Percentiles rank a stretch among this genome's conserved stretches.
Evolutionary conservation across 306 rosid species (phyloP).

Genomic region (Bauhinia variegata): DNA sequence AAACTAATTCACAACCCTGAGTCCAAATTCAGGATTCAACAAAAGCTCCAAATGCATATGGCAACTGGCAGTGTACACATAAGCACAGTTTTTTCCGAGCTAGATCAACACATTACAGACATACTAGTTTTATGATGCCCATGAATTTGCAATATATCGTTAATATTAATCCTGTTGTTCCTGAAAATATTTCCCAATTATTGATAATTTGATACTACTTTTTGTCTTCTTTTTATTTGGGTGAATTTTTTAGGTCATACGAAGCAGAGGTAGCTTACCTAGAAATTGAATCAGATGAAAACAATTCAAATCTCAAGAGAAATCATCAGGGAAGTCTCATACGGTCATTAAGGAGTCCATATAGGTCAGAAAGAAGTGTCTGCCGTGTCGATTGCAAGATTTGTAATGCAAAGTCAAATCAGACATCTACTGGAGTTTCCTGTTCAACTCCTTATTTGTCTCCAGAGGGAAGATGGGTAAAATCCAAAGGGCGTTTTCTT

Average conservation of each 20-base stretch:
- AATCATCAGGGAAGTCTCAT: slow-evolving; percentile 34
- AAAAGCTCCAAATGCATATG: too few relatives aligned
- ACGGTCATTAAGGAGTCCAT: slow-evolving; percentile 38
- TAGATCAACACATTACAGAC: too few relatives aligned
- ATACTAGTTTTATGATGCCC: too few relatives aligned
- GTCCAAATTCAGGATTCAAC: too few relatives aligned
- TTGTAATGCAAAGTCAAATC: slow-evolving; percentile 55
- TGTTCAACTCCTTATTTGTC: slow-evolving; percentile 40
- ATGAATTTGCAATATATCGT: too few relatives aligned
- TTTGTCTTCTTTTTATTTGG: background rate
- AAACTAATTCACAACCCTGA: too few relatives aligned
- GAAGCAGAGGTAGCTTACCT: slow-evolving; percentile 84
- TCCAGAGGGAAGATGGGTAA: slow-evolving; percentile 70
- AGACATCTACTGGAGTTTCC: slow-evolving; percentile 36
- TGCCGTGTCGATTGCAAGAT: slow-evolving; percentile 77
- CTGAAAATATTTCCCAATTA: background rate
- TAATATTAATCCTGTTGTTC: too few relatives aligned
- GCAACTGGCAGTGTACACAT: too few relatives aligned
- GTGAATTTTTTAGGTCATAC: slow-evolving; percentile 67
- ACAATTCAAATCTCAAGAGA: slow-evolving; percentile 44
- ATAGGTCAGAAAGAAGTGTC: slow-evolving; percentile 49
- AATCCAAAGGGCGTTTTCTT: slow-evolving; percentile 76
- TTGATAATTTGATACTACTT: slow-evolving; percentile 16
- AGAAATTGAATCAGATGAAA: slow-evolving; percentile 69
- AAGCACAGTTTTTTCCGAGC: too few relatives aligned